Conservation (phyloP, 441 rosid genomes). For the Gossypium trilobum region DNA sequence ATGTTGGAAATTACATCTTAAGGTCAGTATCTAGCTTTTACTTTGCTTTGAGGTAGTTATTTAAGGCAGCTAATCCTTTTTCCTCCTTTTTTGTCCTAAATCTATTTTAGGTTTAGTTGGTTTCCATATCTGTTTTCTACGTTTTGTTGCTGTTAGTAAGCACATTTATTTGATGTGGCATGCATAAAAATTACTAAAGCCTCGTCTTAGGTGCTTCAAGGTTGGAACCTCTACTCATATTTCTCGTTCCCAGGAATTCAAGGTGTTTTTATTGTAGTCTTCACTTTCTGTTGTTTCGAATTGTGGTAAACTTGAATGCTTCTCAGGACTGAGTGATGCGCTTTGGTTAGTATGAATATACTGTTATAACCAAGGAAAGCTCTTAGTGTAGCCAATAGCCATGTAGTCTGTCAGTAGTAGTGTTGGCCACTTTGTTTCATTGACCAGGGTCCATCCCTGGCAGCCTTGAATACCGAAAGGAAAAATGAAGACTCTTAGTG, state of each 20-base stretch:
- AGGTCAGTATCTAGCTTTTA: constrained; percentile 38
- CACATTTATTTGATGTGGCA: neutral
- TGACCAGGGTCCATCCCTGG: neutral
- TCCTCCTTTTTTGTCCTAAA: neutral
- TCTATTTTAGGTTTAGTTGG: neutral
- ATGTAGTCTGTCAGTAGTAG: neutral
- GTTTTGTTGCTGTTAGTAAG: neutral
- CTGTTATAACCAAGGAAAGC: neutral
- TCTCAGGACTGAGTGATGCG: neutral
- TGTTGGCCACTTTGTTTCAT: neutral
- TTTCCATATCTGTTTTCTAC: neutral
- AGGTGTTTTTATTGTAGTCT: neutral
- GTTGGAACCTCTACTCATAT: neutral
- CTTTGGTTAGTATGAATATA: neutral
- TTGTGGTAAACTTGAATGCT: neutral
- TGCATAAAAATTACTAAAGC: neutral
- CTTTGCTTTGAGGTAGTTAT: constrained; percentile 7
- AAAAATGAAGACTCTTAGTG: neutral
- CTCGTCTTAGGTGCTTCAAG: neutral
- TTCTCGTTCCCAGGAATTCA: neutral
- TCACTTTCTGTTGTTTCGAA: neutral
- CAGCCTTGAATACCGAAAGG: neutral
- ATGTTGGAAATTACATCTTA: constrained; percentile 71
- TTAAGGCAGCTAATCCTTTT: neutral
- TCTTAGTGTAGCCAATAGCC: neutral